Evolutionary conservation across 345 rosid genomes (phyloP).

Genomic region (Syzygium aromaticum): DNA sequence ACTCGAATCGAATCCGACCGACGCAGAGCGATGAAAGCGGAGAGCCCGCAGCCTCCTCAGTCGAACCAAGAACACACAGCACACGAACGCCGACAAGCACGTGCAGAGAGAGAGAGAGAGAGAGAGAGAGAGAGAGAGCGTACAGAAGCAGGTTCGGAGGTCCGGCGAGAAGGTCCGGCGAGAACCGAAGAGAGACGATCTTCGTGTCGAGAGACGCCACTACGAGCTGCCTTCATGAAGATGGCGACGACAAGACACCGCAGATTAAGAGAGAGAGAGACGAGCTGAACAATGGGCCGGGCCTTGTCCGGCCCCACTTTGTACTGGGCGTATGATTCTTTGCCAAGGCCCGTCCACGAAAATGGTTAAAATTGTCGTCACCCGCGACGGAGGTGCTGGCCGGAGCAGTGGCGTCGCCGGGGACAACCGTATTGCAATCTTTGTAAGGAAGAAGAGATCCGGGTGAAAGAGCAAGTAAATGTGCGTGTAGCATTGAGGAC

Average conservation of each 20-base stretch:
- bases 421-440: not conserved
- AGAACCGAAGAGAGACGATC: not conserved
- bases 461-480: not conserved
- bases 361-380: rapidly evolving
- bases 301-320: not conserved
- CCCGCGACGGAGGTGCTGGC: not conserved
- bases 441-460: not conserved
- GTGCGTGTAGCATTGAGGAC: not conserved
- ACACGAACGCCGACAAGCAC: not conserved
- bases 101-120: not conserved
- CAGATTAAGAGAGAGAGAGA: not conserved
- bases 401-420: not conserved
- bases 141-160: not conserved
- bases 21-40: not conserved
- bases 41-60: not conserved
- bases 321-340: not conserved
- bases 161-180: not conserved
- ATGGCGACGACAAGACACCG: not conserved
- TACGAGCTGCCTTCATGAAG: not conserved
- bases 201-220: not conserved
- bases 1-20: not conserved
- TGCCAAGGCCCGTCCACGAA: not conserved
- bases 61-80: not conserved
- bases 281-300: not conserved
- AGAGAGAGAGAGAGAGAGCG: not conserved